Percentiles rank a stretch among this genome's conserved stretches.
These are phyloP conservation scores for Encephalitozoon romaleae DNA, from an alignment of 371 early-diverging fungal species.

Conservation along the genomic window DNA sequence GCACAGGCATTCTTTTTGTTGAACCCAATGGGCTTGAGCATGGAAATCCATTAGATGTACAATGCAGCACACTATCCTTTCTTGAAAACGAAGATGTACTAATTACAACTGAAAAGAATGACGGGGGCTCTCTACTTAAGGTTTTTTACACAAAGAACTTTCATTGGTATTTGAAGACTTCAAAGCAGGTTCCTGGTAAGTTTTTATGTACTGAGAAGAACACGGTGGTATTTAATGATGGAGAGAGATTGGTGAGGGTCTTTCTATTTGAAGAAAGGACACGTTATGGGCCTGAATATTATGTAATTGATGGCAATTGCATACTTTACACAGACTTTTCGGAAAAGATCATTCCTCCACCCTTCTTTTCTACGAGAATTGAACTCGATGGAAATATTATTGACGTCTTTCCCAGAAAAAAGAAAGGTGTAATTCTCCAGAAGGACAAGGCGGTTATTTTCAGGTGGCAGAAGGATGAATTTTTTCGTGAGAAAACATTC, in stretches of 20 bases:
- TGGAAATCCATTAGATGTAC: not conserved
- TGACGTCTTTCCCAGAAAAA: not conserved
- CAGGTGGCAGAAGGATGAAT: not conserved
- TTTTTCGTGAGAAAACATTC: not conserved
- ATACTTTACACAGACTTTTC: conserved; percentile 4
- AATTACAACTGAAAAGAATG: not conserved
- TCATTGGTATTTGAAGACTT: conserved; percentile 8
- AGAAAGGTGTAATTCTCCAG: not conserved
- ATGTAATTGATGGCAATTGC: conserved; percentile 3
- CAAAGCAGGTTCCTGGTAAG: not conserved
- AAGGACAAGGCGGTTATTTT: not conserved
- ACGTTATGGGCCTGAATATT: not conserved
- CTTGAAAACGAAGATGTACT: not conserved
- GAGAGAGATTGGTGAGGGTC: not conserved
- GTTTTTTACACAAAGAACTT: conserved; percentile 20
- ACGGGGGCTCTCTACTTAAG: not conserved
- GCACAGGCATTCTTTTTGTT: not conserved
- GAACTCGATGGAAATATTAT: not conserved
- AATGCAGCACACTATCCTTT: not conserved
- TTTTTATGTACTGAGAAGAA: not conserved
- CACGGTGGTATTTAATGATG: not conserved
- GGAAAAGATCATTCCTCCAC: conserved; percentile 1
- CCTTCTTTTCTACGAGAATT: not conserved
- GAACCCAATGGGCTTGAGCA: conserved; percentile 18
- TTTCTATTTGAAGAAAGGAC: not conserved